These are phyloP conservation scores for Backusella australiensis DNA, from an alignment of 192 early-diverging fungal genomes.

Conservation along the genomic window DNA sequence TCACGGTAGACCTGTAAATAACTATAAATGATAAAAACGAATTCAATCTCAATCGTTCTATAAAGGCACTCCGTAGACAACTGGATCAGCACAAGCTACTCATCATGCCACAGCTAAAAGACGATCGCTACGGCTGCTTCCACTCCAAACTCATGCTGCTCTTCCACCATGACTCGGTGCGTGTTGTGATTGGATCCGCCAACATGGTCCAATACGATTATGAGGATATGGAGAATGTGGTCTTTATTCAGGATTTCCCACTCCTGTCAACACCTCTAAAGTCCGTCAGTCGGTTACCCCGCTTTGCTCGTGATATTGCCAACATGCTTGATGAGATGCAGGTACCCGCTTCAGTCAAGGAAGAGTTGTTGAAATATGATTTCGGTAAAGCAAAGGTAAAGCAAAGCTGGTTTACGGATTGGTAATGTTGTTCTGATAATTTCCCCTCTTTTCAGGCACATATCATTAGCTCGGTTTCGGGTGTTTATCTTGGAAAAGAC, in stretches of 20 bases:
- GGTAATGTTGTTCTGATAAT: too few relatives aligned
- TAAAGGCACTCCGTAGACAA: conserved; percentile 34
- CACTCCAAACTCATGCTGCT: conserved; percentile 67
- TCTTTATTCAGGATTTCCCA: conserved; percentile 67
- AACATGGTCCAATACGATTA: conserved; percentile 63
- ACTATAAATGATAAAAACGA: not conserved
- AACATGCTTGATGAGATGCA: conserved; percentile 47
- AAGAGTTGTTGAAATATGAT: conserved; percentile 42
- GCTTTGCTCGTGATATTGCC: conserved; percentile 46
- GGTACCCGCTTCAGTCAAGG: conserved; percentile 45
- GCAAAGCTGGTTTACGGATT: not conserved
- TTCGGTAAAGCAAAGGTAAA: conserved; percentile 48
- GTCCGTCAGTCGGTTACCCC: conserved; percentile 13
- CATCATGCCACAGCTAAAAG: conserved; percentile 48
- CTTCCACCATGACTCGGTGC: conserved; percentile 50
- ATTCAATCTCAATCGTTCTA: conserved; percentile 5
- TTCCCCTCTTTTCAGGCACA: conserved; percentile 24
- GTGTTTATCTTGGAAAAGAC: conserved; percentile 30
- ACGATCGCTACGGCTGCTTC: conserved; percentile 47
- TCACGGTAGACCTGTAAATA: conserved; percentile 37
- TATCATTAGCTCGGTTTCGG: conserved; percentile 54
- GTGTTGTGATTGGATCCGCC: conserved; percentile 60
- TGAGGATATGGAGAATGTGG: conserved; percentile 54
- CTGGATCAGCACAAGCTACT: conserved; percentile 24
- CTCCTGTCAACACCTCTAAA: conserved; percentile 6